Conservation (phyloP, 495 filamentous ascomycete genomes). For the Hyaloscypha finlandica region DNA sequence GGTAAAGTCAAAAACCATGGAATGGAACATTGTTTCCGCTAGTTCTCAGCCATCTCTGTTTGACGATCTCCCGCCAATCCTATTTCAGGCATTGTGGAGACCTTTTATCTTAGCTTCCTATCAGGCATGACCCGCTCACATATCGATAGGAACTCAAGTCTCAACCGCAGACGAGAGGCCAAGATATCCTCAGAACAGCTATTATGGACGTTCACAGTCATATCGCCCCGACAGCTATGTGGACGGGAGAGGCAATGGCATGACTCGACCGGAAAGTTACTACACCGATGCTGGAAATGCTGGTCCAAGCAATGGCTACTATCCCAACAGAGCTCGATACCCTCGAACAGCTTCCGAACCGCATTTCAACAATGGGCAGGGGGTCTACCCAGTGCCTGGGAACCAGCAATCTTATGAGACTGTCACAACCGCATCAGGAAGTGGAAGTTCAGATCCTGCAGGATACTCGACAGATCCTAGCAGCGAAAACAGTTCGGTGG, state of each 20-base stretch:
- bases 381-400: conserved; percentile 62
- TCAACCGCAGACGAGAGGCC: conserved; percentile 41
- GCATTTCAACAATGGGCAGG: conserved; percentile 36
- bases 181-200: conserved; percentile 53
- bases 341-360: conserved; percentile 49
- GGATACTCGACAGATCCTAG: conserved; percentile 88
- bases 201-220: conserved; percentile 47
- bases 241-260: conserved; percentile 39
- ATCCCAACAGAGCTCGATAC: conserved; percentile 44
- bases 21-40: not conserved
- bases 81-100: conserved; percentile 1
- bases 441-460: conserved; percentile 69
- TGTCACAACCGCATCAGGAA: conserved; percentile 70
- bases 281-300: conserved; percentile 45
- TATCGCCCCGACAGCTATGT: conserved; percentile 48
- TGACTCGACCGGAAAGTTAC: conserved; percentile 51
- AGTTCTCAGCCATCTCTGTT: conserved; percentile 16
- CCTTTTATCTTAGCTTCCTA: conserved; percentile 5
- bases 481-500: conserved; percentile 87
- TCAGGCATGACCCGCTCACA: conserved; percentile 13
- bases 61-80: conserved; percentile 13
- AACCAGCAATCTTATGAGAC: conserved; percentile 76
- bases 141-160: conserved; percentile 32
- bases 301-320: conserved; percentile 40
- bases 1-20: conserved; percentile 5